phyloP scores from a whole-genome alignment of 2,329 filamentous ascomycete species.

The Penicillium fuscoglaucum region DNA sequence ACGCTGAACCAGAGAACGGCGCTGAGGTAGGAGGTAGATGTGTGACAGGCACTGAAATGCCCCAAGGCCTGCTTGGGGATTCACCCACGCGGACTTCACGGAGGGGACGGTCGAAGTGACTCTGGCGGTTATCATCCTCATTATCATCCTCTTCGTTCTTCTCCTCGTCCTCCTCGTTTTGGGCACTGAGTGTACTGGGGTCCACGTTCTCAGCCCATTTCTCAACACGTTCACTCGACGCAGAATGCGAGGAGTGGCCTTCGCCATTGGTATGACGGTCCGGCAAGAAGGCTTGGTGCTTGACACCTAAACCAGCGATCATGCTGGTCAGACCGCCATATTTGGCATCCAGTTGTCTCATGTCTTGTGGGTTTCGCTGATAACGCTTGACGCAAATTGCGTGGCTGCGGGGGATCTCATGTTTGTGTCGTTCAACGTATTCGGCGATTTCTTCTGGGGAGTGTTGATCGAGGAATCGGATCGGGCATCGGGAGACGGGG shows the following conservation, averaged over 20 bases:
- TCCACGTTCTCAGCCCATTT: conserved; percentile 82
- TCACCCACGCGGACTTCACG: conserved; percentile 92
- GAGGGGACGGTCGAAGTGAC: conserved; percentile 79
- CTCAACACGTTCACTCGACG: conserved; percentile 71
- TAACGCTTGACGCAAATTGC: conserved; percentile 89
- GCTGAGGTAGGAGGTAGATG: conserved; percentile 30
- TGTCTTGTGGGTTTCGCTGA: conserved; percentile 80
- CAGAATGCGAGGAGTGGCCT: conserved; percentile 35
- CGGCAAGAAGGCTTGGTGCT: conserved; percentile 84
- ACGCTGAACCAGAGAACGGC: conserved; percentile 27
- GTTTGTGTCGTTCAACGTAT: conserved; percentile 94
- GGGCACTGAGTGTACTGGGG: conserved; percentile 45
- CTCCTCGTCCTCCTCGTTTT: conserved; percentile 26
- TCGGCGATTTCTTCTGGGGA: conserved; percentile 89
- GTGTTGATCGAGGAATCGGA: conserved; percentile 88
- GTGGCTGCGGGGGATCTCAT: conserved; percentile 90
- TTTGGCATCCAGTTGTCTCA: conserved; percentile 87
- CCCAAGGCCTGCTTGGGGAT: conserved; percentile 90
- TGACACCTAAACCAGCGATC: conserved; percentile 84
- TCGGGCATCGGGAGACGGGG: conserved; percentile 71
- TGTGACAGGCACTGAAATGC: conserved; percentile 73
- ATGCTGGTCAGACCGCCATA: conserved; percentile 91
- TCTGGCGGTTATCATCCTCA: conserved; percentile 62
- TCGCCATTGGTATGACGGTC: conserved; percentile 38
- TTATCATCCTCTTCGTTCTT: conserved; percentile 43